These are phyloP conservation scores for Penicillium palitans DNA, from an alignment of 2,329 filamentous ascomycete genomes.

Conservation along the genomic window DNA sequence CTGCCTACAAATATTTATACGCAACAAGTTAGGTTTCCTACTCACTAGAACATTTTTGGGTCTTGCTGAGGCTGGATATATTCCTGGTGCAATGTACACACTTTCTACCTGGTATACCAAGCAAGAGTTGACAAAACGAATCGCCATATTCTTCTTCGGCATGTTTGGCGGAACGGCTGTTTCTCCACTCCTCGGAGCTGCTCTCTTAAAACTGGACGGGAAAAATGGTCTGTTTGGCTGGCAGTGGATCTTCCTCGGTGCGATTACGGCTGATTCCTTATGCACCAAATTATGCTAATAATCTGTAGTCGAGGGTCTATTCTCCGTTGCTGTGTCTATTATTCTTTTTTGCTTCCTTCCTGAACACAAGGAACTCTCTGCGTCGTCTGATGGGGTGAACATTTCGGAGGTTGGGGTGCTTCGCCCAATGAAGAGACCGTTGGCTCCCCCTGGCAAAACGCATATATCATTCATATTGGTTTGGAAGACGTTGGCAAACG, in stretches of 20 bases:
- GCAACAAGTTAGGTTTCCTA: conserved; percentile 48
- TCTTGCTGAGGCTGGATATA: conserved; percentile 54
- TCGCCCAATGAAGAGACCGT: conserved; percentile 36
- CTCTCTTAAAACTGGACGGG: conserved; percentile 50
- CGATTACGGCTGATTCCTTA: background rate
- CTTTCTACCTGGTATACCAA: conserved; percentile 55
- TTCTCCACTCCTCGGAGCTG: conserved; percentile 52
- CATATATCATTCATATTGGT: conserved; percentile 44
- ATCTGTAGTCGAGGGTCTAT: conserved; percentile 47
- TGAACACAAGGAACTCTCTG: background rate
- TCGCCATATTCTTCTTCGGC: conserved; percentile 56
- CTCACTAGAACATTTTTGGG: conserved; percentile 49
- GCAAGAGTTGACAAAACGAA: conserved; percentile 48
- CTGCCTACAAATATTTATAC: conserved; percentile 48
- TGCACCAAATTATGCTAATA: background rate
- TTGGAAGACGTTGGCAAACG: conserved; percentile 48
- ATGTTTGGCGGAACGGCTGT: conserved; percentile 56
- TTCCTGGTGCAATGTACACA: conserved; percentile 54
- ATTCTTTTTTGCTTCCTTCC: conserved; percentile 43
- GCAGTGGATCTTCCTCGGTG: conserved; percentile 55
- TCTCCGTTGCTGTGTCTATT: conserved; percentile 45
- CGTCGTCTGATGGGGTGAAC: too few species aligned
- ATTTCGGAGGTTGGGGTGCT: background rate
- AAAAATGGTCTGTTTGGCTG: conserved; percentile 47
- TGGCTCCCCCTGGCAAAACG: conserved; percentile 33